A percentile compares a stretch with the other conserved stretches of the same genome.
These are phyloP conservation scores for Crucihimalaya himalaica DNA, from an alignment of 345 rosid genomes.

Conservation along the genomic window DNA sequence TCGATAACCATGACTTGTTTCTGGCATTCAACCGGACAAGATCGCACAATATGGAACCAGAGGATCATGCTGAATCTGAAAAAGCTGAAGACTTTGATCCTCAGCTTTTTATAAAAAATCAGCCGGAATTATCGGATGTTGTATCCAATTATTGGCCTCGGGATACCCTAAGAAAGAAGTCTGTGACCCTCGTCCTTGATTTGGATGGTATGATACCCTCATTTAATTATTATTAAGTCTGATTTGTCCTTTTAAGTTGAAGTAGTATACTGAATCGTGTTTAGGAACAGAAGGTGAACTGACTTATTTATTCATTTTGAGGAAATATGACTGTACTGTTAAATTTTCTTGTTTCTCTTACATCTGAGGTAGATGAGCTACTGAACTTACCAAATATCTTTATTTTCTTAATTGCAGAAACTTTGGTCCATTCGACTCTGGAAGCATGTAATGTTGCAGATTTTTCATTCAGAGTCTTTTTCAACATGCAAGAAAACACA, in stretches of 20 bases:
- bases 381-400: neutral
- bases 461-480: constrained; percentile 81
- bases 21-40: constrained; percentile 66
- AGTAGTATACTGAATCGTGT: neutral
- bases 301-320: neutral
- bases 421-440: constrained; percentile 87
- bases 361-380: neutral
- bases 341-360: neutral
- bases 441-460: constrained; percentile 75
- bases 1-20: constrained; percentile 55
- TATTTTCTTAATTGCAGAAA: constrained; percentile 59
- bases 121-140: constrained; percentile 82
- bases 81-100: constrained; percentile 78
- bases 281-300: neutral
- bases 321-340: neutral
- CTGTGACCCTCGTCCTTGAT: constrained; percentile 85
- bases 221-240: neutral
- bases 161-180: constrained; percentile 55
- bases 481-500: constrained; percentile 84
- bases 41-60: constrained; percentile 53
- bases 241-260: neutral
- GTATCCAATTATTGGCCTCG: constrained; percentile 61
- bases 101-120: constrained; percentile 64
- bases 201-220: constrained; percentile 73
- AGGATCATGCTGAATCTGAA: constrained; percentile 51